These are phyloP conservation scores for Pythium periplocum DNA, from an alignment of 352 stramenopile species.

Conservation along the genomic window DNA sequence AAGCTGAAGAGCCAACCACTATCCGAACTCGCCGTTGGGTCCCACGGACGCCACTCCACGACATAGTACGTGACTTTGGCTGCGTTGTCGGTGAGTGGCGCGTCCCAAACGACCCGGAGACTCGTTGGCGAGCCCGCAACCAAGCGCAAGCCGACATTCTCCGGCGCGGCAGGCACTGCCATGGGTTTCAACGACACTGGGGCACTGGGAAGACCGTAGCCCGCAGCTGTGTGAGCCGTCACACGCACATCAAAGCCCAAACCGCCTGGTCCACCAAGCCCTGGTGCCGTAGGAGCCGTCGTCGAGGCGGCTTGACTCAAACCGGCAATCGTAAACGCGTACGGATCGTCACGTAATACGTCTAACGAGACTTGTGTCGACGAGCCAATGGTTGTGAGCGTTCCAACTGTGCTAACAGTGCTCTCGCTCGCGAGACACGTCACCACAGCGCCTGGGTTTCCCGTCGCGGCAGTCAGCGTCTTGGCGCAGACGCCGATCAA, in stretches of 20 bases:
- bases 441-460: slow-evolving; percentile 31
- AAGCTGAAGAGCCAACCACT: slow-evolving; percentile 16
- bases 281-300: slow-evolving; percentile 21
- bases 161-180: slow-evolving; percentile 67
- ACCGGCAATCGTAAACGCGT: slow-evolving; percentile 43
- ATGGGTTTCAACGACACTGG: slow-evolving; percentile 84
- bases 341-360: slow-evolving; percentile 35
- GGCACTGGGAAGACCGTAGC: slow-evolving; percentile 51
- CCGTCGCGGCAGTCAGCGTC: slow-evolving; percentile 14
- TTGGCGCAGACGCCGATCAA: slow-evolving; percentile 51
- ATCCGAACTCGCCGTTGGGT: slow-evolving; percentile 42
- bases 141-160: slow-evolving; percentile 66
- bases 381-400: slow-evolving; percentile 20
- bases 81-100: slow-evolving; percentile 79
- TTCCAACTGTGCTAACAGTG: slow-evolving; percentile 14
- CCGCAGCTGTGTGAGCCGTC: slow-evolving; percentile 53
- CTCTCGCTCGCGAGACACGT: slow-evolving; percentile 52
- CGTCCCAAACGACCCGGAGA: slow-evolving; percentile 86
- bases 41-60: slow-evolving; percentile 73
- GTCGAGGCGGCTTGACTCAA: slow-evolving; percentile 36
- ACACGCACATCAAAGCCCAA: slow-evolving; percentile 61
- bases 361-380: slow-evolving; percentile 43
- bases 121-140: slow-evolving; percentile 58
- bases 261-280: slow-evolving; percentile 27
- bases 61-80: slow-evolving; percentile 81